Conservation (phyloP, 1,284 basidiomycete species). For the Puccinia hordei region DNA sequence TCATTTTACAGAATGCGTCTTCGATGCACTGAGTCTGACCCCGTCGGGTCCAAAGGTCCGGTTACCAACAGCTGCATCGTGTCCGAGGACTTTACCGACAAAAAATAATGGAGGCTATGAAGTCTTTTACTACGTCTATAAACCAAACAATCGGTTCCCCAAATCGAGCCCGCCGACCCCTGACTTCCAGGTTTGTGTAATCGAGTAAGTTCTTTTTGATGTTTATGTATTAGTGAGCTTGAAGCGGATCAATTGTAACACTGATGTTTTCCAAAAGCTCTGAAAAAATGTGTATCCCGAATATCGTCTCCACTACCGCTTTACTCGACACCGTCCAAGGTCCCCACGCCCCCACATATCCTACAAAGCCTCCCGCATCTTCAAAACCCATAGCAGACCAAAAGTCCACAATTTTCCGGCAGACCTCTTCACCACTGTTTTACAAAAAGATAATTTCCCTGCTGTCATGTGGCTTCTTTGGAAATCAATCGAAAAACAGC, state of each 20-base stretch:
- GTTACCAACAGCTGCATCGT: neutral
- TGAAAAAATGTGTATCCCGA: constrained; percentile 38
- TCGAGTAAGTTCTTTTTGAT: constrained; percentile 36
- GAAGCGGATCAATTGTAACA: neutral
- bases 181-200: constrained; percentile 48
- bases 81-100: neutral
- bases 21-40: constrained; percentile 33
- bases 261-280: neutral
- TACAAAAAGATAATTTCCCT: neutral
- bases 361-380: neutral
- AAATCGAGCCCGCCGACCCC: constrained; percentile 37
- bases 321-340: constrained; percentile 35
- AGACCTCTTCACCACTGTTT: neutral
- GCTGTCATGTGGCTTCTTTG: neutral
- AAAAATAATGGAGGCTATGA: constrained; percentile 24
- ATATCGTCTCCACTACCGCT: constrained; percentile 4
- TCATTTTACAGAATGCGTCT: constrained; percentile 37
- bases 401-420: neutral
- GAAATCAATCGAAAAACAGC: neutral
- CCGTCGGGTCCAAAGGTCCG: constrained; percentile 33
- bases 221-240: too few species aligned
- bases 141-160: constrained; percentile 47
- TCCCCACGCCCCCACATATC: neutral
- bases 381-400: neutral
- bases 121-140: constrained; percentile 50